Evolutionary conservation across 129 eudicot species (phyloP), one percentile per base, ranked within the genome.

Genomic region (Chrysanthemum lavandulifolium): DNA sequence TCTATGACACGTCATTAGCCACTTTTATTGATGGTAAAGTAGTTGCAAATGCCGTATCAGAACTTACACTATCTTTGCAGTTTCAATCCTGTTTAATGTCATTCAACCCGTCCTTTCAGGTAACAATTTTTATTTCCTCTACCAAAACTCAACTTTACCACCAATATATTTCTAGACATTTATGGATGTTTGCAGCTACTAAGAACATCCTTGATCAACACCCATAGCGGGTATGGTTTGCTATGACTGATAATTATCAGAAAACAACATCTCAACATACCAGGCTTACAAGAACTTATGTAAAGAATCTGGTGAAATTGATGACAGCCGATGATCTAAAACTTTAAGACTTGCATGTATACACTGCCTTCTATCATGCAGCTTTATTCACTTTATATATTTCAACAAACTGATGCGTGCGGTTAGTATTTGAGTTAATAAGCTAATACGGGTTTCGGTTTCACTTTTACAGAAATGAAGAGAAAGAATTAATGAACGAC

Each of bases 401-500:
- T 18, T 16, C 13, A 27, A 47, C 29, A 64, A 33, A 19, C 10
- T 56, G 14, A 48, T 31, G 31, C 61, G 67, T 81, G 10, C 58
- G 21, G 21, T 31, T 18, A 40, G 2, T 62, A 1, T 10, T 53
- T 0, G 19, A 11, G 56, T 43, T 50, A 10, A 19, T 45, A 61
- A 70, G 15, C 50, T 76, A 58, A 73, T 65, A 62, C 40, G 4
- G 59, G 49, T 23, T 11, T 60, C n/a, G 12, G 61, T 15, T 64
- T 1, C 40, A 19, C 31, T 16, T 19, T 63, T 84, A 74, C 89
- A 94, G 99, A 94, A 81, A 84, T 84, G 99, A 83, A 90, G 99
- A 84, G 97, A 94, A 73, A 90, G 93, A 72, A 90, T 94, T 4
- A 94, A 94, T 81, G 99, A 90, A 80, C 90, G 97, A 76, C 75